Evolutionary conservation across 345 rosid genomes (phyloP), one percentile per base, ranked within the genome.

Genomic region (Euphorbia pulcherrima): DNA sequence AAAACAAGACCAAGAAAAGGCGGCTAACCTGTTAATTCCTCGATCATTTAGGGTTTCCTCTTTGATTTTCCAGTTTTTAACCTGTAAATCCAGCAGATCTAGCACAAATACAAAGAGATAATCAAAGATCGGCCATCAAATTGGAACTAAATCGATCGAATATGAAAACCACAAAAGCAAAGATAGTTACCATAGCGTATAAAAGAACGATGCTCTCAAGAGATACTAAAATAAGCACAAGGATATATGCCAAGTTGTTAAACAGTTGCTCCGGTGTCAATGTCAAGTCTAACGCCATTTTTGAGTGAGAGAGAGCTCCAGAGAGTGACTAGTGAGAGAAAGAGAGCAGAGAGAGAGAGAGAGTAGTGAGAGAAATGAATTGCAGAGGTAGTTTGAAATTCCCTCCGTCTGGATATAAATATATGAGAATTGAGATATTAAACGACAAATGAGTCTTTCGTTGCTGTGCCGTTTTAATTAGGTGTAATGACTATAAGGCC

Each of bases 51-150:
- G 87, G 76, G 75, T 90, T 90, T 37, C 92, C 82, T 75, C 96
- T 83, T 78, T 81, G 86, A 87, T 75, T 83, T 89, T 64, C 86
- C 91, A 63, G 88, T 82, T 3, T 89, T 89, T 76, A 90, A 76
- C 77, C 87, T 82, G 83, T 86, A 90, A 74, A 90, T 87, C 96
- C 96, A 90, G 75, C 86, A 90, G 18, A 82, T 92, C 96, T 87
- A 56, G 60, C 50, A 59, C 29, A 21, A 51, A 39, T 44, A 11
- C 39, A 52, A 8, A 59, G 63, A 41, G 23, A 62, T 14, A 63
- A 71, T 44, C 59, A 40, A 51, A 67, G 61, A 44, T 60, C 68
- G n/a, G 46, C 53, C 4, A 8, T 27, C 7, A 24, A 64, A 26
- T 28, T 64, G 28, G 24, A 30, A 17, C 7, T 17, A 62, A 62